These are phyloP conservation scores for Mycena haematopus DNA, from an alignment of 768 basidiomycete species.

Conservation along the genomic window DNA sequence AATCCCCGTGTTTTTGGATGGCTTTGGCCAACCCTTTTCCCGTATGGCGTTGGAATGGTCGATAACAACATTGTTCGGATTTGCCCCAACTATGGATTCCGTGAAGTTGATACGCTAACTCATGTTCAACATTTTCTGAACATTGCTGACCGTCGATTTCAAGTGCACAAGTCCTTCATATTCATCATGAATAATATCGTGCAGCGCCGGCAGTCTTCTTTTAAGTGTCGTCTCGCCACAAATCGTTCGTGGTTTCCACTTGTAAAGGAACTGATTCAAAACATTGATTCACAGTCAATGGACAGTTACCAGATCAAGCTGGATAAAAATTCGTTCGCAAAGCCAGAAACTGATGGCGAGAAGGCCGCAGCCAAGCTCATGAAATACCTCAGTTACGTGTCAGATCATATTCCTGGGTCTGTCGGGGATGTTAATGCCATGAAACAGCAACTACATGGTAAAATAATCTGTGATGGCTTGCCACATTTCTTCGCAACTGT, in stretches of 20 bases:
- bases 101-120: constrained; percentile 14
- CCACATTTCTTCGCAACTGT: constrained; percentile 30
- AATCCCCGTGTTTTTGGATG: constrained; percentile 29
- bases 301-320: constrained; percentile 16
- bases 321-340: constrained; percentile 25
- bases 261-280: constrained; percentile 12
- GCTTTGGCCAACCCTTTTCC: constrained; percentile 33
- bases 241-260: constrained; percentile 25
- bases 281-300: constrained; percentile 12
- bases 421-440: constrained; percentile 23
- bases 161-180: constrained; percentile 25
- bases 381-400: constrained; percentile 28
- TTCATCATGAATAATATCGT: constrained; percentile 28
- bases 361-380: constrained; percentile 23
- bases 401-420: constrained; percentile 31
- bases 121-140: constrained; percentile 25
- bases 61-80: constrained; percentile 21
- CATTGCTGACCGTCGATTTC: constrained; percentile 24
- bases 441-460: constrained; percentile 26
- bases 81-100: constrained; percentile 8
- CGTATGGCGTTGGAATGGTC: constrained; percentile 32
- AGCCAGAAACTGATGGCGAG: constrained; percentile 29
- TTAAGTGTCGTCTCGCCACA: constrained; percentile 21
- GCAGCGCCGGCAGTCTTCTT: constrained; percentile 21
- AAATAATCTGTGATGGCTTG: constrained; percentile 25